These are phyloP conservation scores for Huntiella omanensis DNA, from an alignment of 2,329 filamentous ascomycete species.

Conservation along the genomic window DNA sequence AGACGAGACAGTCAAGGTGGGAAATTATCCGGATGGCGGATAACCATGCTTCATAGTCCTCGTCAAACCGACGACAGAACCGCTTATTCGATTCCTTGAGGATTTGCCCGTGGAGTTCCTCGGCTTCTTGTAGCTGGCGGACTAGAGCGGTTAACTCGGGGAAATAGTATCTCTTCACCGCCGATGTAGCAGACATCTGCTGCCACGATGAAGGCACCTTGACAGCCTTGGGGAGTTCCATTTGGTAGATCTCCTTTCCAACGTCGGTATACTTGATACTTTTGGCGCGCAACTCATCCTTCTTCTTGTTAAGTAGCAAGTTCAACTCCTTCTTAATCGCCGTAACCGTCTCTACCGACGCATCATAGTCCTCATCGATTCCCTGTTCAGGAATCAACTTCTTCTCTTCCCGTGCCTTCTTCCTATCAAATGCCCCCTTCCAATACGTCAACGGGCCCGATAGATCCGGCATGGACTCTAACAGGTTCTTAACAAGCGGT, in stretches of 20 bases:
- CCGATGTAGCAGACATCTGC: slow-evolving; percentile 86
- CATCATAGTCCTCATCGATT: slow-evolving; percentile 82
- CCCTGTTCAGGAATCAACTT: slow-evolving; percentile 70
- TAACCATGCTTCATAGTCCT: slow-evolving; percentile 71
- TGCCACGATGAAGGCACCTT: slow-evolving; percentile 83
- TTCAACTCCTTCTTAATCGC: slow-evolving; percentile 56
- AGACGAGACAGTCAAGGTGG: slow-evolving; percentile 87
- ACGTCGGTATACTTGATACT: slow-evolving; percentile 62
- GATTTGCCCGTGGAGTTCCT: slow-evolving; percentile 83
- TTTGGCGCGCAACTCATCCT: slow-evolving; percentile 54
- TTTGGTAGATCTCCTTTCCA: slow-evolving; percentile 92
- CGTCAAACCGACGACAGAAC: slow-evolving; percentile 76
- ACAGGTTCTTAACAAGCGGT: slow-evolving; percentile 66
- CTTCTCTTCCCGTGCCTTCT: slow-evolving; percentile 58
- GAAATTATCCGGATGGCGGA: slow-evolving; percentile 76
- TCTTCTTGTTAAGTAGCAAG: slow-evolving; percentile 49
- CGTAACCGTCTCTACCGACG: slow-evolving; percentile 58
- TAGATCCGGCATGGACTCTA: slow-evolving; percentile 73
- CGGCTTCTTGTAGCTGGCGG: slow-evolving; percentile 75
- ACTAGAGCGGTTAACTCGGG: slow-evolving; percentile 65
- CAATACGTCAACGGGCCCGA: slow-evolving; percentile 57
- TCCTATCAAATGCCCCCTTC: slow-evolving; percentile 80
- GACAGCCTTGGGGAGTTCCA: slow-evolving; percentile 69
- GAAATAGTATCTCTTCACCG: slow-evolving; percentile 88
- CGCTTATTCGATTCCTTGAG: slow-evolving; percentile 67